Base-by-base conservation (phyloP, 179 eudicot genomes). In the Beta corolliflora region DNA sequence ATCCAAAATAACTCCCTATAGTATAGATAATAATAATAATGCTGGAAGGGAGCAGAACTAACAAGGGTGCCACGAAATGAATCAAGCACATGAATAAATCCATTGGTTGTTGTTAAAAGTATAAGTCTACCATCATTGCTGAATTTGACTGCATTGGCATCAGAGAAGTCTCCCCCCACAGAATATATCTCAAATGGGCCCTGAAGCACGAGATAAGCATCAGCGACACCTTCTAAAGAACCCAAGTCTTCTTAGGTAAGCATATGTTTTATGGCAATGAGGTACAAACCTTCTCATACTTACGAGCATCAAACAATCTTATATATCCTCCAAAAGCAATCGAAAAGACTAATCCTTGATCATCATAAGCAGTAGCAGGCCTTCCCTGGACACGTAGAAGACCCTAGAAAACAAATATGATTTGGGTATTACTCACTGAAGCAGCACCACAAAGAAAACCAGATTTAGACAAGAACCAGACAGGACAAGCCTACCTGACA, bases 321-420 rank as follows among this genome's bases (percentile, higher is more conserved):
- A 97, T 78, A 82, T 83, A 91, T 87, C 99, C 99, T 73, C 91
- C 99, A 82, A 90, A 97, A 77, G 98, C 99, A 83, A 97, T 87
- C 21, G 99, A 90, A 92, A 97, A 94, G 54, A 92, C 97, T 71
- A 96, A 88, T 67, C 98, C 99, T 85, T 97, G 99, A 83, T 97
- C 98, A 81, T 94, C 99, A 88, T 97, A 97, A 78, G 93, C 93
- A 41, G 98, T 88, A 75, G 99, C 98, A 77, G 98, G 99, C 86
- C 97, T 87, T 65, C 99, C 98, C 86, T 94, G 97, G 73, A 90
- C 98, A 80, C 91, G 98, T 78, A 97, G 84, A 86, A 94, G 98
- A 76, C 99, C 98, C 99, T 96, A 78, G 58, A 73, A 72, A 67
- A 71, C 10, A 65, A 25, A 76, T 80, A 68, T 21, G 45, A 29